Evolutionary conservation across 495 filamentous ascomycete genomes (phyloP), one percentile per base, ranked within the genome.

Genomic region (Hyaloscypha hepaticicola): DNA sequence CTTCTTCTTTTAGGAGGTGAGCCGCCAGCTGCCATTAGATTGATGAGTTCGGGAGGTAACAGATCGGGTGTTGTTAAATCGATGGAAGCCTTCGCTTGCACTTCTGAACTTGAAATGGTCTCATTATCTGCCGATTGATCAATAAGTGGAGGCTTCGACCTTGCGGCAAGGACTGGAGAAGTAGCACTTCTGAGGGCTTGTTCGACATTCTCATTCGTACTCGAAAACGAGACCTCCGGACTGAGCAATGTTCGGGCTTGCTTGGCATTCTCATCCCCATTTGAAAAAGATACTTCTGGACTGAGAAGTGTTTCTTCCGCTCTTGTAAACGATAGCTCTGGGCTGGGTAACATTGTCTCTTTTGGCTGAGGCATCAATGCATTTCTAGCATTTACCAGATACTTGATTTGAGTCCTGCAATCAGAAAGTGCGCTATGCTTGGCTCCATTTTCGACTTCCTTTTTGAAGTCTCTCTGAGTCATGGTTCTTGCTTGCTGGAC

Each of bases 371-470:
- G 22, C 28, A 55, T 3, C 48, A 53, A 25, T 3, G 28, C 11
- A 53, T 55, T 63, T 38, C 60, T 53, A 25, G 61, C 53, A 26
- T 45, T 57, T 19, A 64, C 62, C 26, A 64, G 27, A 51, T 64
- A 64, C 19, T 9, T 19, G n/a, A 64, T 26, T 28, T 64, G 62
- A 64, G 58, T 19, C 3, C 55, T 34, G 51, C 62, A 64, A 31
- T 64, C 62, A 58, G 58, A 34, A 2, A 64, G 53, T 26, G 62
- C 51, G 11, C 12, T 16, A 58, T 64, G 62, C 31, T 64, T 64
- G 11, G 3, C 19, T n/a, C 62, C 62, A 33, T 50, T 28, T 11
- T 50, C 29, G 3, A 33, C 21, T 14, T 64, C 55, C n/a, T 19
- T 27, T 22, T 7, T 7, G 28, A 50, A 64, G 21, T 64, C 38